A percentile compares a stretch with the other conserved stretches of the same genome.
Evolutionary conservation across 2,329 filamentous ascomycete genomes (phyloP).

Genomic region (Hirsutella minnesotensis): DNA sequence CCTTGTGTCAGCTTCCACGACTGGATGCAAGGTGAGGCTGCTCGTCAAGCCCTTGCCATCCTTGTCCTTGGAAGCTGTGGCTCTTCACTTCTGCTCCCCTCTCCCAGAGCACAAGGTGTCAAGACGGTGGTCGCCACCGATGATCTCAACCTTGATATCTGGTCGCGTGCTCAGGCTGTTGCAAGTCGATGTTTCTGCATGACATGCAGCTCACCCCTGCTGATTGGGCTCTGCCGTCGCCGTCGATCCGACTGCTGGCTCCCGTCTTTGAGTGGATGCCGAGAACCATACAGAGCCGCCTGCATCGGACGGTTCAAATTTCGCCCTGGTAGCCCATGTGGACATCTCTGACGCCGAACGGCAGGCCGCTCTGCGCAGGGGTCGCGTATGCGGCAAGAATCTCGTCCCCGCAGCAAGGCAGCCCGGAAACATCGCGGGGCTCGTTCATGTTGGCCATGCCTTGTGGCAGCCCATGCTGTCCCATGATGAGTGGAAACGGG

Average conservation of each 20-base stretch:
- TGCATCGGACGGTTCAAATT: constrained; percentile 1
- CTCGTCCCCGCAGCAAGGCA: neutral
- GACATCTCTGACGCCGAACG: constrained; percentile 14
- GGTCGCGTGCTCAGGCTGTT: neutral
- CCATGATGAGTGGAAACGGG: constrained; percentile 6
- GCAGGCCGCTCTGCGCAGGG: constrained; percentile 11
- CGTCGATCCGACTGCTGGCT: constrained; percentile 1
- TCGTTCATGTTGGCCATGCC: constrained; percentile 3
- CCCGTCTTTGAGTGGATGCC: neutral
- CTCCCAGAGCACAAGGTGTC: neutral
- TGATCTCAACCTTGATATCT: neutral
- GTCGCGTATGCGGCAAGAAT: constrained; percentile 7
- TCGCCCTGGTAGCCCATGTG: constrained; percentile 7
- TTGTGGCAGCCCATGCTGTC: constrained; percentile 3
- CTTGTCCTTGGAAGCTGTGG: too few species aligned
- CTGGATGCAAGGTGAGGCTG: too few species aligned
- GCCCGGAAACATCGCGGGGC: neutral
- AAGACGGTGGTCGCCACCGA: neutral
- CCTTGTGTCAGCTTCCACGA: too few species aligned
- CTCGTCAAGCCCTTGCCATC: too few species aligned
- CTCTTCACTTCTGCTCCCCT: neutral
- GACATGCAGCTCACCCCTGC: neutral
- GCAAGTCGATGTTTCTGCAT: neutral
- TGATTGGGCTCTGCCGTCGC: neutral
- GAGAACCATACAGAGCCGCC: neutral